phyloP scores from a whole-genome alignment of 1,284 basidiomycete species.

The Rhodotorula mucilaginosa region DNA sequence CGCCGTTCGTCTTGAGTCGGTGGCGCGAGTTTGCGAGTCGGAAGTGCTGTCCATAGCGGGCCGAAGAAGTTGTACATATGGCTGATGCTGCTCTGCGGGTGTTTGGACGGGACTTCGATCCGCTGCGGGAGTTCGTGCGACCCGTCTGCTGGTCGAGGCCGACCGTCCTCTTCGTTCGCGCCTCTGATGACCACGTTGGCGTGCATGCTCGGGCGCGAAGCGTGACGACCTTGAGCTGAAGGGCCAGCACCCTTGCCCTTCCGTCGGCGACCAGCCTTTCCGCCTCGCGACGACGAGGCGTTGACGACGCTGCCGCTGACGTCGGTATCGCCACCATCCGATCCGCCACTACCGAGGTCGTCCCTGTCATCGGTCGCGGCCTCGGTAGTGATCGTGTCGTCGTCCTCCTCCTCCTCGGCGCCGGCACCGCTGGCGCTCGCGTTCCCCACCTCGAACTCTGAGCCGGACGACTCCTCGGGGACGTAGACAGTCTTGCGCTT shows the following conservation, averaged over 20 bases:
- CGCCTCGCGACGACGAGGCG: background rate
- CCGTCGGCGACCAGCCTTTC: background rate
- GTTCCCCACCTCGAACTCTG: conserved; percentile 1
- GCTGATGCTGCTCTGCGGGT: background rate
- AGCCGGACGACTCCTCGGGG: conserved; percentile 10
- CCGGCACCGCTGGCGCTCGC: background rate
- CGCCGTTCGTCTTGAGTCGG: background rate
- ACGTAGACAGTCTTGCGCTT: conserved; percentile 18
- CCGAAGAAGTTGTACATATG: conserved; percentile 1
- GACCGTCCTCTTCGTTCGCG: too few relatives aligned
- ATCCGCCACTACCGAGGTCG: conserved; percentile 6
- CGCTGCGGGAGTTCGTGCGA: background rate
- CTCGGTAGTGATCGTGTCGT: background rate
- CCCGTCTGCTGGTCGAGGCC: background rate
- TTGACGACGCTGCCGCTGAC: conserved; percentile 1
- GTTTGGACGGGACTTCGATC: background rate
- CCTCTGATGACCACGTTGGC: too few relatives aligned
- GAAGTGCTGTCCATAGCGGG: background rate
- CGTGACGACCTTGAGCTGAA: too few relatives aligned
- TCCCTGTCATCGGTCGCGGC: background rate
- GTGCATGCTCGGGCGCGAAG: too few relatives aligned
- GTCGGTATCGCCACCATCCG: background rate
- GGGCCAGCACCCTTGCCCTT: background rate
- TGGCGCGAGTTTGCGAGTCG: background rate
- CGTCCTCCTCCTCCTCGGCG: background rate